These are phyloP conservation scores for Suhomyces kilbournensis DNA, from an alignment of 805 yeast species.

Conservation along the genomic window DNA sequence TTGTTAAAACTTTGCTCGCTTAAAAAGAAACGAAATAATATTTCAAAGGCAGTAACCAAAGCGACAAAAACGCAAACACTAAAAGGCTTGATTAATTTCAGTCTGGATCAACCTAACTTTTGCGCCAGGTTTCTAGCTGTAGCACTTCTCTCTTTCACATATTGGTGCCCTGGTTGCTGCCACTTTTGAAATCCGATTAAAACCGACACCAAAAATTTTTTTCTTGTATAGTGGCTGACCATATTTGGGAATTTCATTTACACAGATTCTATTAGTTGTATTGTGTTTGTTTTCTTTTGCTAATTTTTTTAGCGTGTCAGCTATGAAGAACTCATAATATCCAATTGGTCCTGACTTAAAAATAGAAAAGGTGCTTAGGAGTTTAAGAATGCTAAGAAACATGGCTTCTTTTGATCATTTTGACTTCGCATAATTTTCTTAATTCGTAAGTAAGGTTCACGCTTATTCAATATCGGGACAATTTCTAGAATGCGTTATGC, in stretches of 20 bases:
- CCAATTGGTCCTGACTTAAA: background rate
- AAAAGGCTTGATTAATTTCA: background rate
- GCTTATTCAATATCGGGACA: background rate
- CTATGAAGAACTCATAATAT: background rate
- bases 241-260: background rate
- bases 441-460: background rate
- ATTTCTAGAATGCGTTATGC: background rate
- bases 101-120: background rate
- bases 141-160: background rate
- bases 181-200: background rate
- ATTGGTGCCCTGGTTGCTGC: background rate
- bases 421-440: background rate
- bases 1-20: slow-evolving; percentile 1
- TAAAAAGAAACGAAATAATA: slow-evolving; percentile 1
- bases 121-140: background rate
- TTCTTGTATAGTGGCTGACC: background rate
- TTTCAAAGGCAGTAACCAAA: background rate
- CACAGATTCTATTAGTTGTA: background rate
- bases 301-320: background rate
- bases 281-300: background rate
- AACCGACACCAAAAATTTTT: background rate
- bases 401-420: background rate
- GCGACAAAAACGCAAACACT: background rate
- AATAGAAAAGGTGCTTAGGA: background rate
- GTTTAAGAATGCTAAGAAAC: background rate